Percentiles rank a stretch among this genome's conserved stretches.
Evolutionary conservation across 1,139 yeast species (phyloP).

Genomic region (Diutina mesorugosa): DNA sequence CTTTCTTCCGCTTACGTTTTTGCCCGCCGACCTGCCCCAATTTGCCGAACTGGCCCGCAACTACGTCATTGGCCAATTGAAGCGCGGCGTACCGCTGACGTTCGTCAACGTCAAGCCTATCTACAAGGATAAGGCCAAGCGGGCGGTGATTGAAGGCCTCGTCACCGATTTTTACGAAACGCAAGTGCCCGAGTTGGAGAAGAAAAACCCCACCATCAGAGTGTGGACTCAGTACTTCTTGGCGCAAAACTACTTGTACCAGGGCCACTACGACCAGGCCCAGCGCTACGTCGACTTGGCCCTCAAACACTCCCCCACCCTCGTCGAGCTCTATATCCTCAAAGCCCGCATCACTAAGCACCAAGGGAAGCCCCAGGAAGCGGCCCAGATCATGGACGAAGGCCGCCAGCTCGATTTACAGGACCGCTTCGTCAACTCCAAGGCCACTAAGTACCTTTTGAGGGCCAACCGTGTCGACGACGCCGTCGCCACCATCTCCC

Average conservation of each 20-base stretch:
- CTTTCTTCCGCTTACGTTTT: conserved; percentile 64
- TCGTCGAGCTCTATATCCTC: conserved; percentile 68
- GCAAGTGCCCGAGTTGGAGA: conserved; percentile 9
- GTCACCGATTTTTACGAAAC: conserved; percentile 34
- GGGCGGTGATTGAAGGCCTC: conserved; percentile 35
- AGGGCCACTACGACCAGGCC: conserved; percentile 41
- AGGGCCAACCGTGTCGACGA: conserved; percentile 70
- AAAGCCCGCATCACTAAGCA: conserved; percentile 78
- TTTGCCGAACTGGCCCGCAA: conserved; percentile 31
- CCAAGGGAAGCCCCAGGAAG: conserved; percentile 43
- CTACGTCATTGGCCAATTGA: conserved; percentile 51
- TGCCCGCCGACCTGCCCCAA: conserved; percentile 35
- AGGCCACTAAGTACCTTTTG: conserved; percentile 70
- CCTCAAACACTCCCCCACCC: conserved; percentile 62
- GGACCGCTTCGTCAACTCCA: conserved; percentile 85
- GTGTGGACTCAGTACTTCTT: conserved; percentile 75
- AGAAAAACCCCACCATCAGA: conserved; percentile 32
- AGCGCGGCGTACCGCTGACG: conserved; percentile 82
- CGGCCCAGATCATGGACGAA: conserved; percentile 52
- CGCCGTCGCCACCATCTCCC: conserved; percentile 61
- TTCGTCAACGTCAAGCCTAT: conserved; percentile 78
- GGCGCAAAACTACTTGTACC: conserved; percentile 63
- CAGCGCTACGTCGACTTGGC: conserved; percentile 48
- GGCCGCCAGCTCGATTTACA: conserved; percentile 75
- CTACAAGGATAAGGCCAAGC: conserved; percentile 41